Base-by-base conservation (phyloP, 495 filamentous ascomycete species). In the Neohortaea acidophila region DNA sequence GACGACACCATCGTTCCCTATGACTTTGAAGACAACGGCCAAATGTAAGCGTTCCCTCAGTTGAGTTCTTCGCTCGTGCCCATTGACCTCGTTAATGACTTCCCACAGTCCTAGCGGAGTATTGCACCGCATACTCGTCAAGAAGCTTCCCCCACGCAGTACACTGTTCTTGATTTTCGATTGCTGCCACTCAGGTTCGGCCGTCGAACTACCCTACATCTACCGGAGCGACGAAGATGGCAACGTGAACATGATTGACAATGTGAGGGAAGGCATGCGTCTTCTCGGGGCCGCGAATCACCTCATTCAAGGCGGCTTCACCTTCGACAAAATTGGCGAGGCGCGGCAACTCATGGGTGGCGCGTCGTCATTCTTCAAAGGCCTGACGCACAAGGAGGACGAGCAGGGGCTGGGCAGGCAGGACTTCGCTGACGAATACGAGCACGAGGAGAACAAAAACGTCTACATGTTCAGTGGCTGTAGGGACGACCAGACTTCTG, bases 401-500 rank as follows among this genome's bases (percentile, higher is more conserved):
- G 61, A 67, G 29, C 60, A 67, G 24, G 69, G 68, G 0, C 51
- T 74, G 13, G 67, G 58, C 0, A 52, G 61, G 21, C 68, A 71
- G 36, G 59, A 63, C 30, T 73, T 69, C 47, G 51, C 55, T 20
- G 63, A 67, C 38, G 51, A 69, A 38, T 75, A 62, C 61, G 57
- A 60, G 34, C 57, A 56, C 24, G 67, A 70, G 43, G 66, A 67
- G 10, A 63, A 65, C 5, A 56, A 53, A 39, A 62, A 69, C 44
- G 71, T 73, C 21, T 70, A 64, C 52, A 72, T 76, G 72, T 74
- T 71, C 44, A 65, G 59, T 31, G 72, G 72, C 2, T 76, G 71
- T 50, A 54, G 62, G 11, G 72, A 74, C 53, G 64, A 73, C 40
- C 69, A 76, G 58, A 75, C 71, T 1, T 64, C 59, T 24, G 71